phyloP scores from a whole-genome alignment of 768 basidiomycete species.

The Pleurotus ostreatus region DNA sequence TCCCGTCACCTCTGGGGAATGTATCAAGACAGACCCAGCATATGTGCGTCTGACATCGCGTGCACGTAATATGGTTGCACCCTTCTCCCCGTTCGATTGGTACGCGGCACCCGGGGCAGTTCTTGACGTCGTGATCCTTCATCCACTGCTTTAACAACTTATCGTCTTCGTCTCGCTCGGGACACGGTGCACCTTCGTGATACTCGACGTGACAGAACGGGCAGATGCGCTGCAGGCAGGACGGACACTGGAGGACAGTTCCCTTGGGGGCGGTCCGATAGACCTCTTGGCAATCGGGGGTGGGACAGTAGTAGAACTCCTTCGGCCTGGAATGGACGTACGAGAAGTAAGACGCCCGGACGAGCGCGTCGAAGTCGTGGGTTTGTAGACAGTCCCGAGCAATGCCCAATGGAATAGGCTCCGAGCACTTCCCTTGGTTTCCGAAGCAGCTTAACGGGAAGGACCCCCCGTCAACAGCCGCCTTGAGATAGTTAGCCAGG shows the following conservation, averaged over 20 bases:
- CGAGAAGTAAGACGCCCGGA: conserved; percentile 55
- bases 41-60: conserved; percentile 67
- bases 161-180: conserved; percentile 48
- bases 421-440: conserved; percentile 51
- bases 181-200: conserved; percentile 69
- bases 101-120: conserved; percentile 68
- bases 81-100: conserved; percentile 72
- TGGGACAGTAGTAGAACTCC: conserved; percentile 74
- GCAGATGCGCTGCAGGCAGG: conserved; percentile 54
- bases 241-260: conserved; percentile 48
- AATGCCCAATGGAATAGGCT: conserved; percentile 48
- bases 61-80: conserved; percentile 84
- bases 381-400: conserved; percentile 49
- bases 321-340: conserved; percentile 55
- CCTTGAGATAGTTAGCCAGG: conserved; percentile 51
- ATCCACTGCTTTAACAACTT: conserved; percentile 64
- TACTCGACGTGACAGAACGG: conserved; percentile 46
- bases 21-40: conserved; percentile 79
- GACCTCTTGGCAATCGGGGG: conserved; percentile 72
- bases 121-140: conserved; percentile 59
- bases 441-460: conserved; percentile 79
- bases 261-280: conserved; percentile 52
- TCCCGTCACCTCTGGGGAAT: conserved; percentile 62
- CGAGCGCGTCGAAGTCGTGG: conserved; percentile 49
- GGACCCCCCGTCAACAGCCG: conserved; percentile 49